Evolutionary conservation across 164 flowering plant genomes (phyloP).

Genomic region (Saururus chinensis): DNA sequence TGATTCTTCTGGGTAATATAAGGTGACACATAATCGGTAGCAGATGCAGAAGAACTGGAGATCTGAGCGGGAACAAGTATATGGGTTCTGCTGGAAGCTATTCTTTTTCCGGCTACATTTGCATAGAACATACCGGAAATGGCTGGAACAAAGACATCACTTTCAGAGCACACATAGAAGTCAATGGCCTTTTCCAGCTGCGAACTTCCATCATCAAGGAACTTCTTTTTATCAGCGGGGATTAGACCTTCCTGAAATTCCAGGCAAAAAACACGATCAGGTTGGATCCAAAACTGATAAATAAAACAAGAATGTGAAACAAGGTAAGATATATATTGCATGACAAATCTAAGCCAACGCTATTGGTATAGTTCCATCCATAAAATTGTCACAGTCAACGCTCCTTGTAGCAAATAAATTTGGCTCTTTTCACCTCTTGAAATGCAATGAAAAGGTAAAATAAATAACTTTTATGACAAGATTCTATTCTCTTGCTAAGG

Average conservation of each 20-base stretch:
- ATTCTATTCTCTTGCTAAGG: too few species aligned
- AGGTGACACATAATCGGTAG: conserved; percentile 39
- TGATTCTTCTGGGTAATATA: conserved; percentile 78
- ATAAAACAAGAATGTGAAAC: neutral
- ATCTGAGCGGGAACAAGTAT: conserved; percentile 61
- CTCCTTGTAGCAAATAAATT: too few species aligned
- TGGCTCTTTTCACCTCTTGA: neutral
- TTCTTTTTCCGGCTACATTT: conserved; percentile 77
- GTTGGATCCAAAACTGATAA: neutral
- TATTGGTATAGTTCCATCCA: too few species aligned
- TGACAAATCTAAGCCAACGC: neutral
- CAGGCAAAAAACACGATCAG: neutral
- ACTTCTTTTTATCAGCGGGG: conserved; percentile 65
- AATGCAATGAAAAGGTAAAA: neutral
- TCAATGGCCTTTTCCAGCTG: conserved; percentile 72
- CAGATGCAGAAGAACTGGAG: conserved; percentile 37
- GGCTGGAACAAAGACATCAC: conserved; percentile 91
- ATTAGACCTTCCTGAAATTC: conserved; percentile 68
- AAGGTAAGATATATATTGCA: neutral
- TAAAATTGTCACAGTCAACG: too few species aligned
- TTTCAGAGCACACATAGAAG: conserved; percentile 69
- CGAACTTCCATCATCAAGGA: conserved; percentile 31
- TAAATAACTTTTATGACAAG: too few species aligned
- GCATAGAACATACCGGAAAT: conserved; percentile 83
- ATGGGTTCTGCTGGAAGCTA: conserved; percentile 53